Evolutionary conservation across 192 early-diverging fungal genomes (phyloP).

Genomic region (Phlyctochytrium bullatum): DNA sequence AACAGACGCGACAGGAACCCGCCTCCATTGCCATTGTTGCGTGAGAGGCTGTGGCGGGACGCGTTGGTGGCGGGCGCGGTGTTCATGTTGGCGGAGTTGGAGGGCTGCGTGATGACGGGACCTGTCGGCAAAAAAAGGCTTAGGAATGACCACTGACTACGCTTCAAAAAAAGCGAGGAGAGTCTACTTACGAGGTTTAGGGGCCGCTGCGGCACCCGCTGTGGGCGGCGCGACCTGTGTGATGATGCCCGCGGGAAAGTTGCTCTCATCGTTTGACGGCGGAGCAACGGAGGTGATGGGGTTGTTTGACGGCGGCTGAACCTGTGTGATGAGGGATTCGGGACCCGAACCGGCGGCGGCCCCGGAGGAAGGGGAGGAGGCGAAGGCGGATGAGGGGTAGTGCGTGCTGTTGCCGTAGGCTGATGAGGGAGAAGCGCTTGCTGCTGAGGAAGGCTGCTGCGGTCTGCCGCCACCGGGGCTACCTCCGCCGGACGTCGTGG

Average conservation of each 20-base stretch:
- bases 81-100: neutral
- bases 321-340: constrained; percentile 1
- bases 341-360: too few species aligned
- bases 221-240: neutral
- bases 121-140: too few species aligned
- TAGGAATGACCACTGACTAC: neutral
- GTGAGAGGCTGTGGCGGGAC: neutral
- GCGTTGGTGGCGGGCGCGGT: neutral
- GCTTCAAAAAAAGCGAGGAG: neutral
- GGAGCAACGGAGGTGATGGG: neutral
- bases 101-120: neutral
- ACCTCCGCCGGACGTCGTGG: too few species aligned
- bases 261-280: neutral
- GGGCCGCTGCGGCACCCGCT: neutral
- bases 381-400: neutral
- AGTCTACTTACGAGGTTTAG: neutral
- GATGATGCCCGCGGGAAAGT: neutral
- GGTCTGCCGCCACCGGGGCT: too few species aligned
- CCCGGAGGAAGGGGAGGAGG: neutral
- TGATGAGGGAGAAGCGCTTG: neutral
- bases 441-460: neutral
- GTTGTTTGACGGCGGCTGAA: neutral
- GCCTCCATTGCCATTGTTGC: neutral
- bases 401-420: neutral
- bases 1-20: neutral